These are phyloP conservation scores for Fraxinus albicans DNA, from an alignment of 305 asterid species.

Conservation along the genomic window DNA sequence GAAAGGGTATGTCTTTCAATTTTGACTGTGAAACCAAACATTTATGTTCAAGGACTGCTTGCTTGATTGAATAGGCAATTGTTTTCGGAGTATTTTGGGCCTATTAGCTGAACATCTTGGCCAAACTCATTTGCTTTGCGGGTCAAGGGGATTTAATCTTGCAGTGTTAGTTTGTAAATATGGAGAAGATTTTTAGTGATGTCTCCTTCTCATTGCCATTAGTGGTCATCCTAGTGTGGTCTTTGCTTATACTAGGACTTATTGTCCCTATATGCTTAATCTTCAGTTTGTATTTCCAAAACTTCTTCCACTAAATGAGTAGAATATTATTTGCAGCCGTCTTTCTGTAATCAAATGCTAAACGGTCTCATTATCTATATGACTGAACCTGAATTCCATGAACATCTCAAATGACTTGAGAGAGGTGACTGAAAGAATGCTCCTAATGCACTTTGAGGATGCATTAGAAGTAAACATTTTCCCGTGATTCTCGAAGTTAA, in stretches of 20 bases:
- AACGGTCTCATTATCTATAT: not conserved
- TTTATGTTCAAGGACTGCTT: not conserved
- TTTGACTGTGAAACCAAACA: not conserved
- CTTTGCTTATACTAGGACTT: not conserved
- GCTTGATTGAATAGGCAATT: not conserved
- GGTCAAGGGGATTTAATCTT: not conserved
- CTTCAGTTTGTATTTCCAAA: not conserved
- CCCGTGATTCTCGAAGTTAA: not conserved
- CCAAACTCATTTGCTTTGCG: not conserved
- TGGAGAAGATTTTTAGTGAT: not conserved
- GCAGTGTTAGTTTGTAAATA: not conserved
- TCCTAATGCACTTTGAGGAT: not conserved
- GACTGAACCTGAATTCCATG: not conserved
- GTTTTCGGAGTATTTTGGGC: not conserved
- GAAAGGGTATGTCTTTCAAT: conserved; percentile 7
- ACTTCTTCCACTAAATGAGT: not conserved
- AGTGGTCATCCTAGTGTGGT: not conserved
- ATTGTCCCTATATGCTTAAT: not conserved
- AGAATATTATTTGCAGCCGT: not conserved
- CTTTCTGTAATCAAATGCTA: not conserved
- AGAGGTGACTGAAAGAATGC: not conserved
- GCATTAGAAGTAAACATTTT: not conserved
- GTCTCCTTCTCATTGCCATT: not conserved
- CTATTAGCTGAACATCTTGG: not conserved
- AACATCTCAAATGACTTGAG: not conserved